Base-by-base conservation (phyloP, 306 rosid genomes). In the Cicer judaicum region DNA sequence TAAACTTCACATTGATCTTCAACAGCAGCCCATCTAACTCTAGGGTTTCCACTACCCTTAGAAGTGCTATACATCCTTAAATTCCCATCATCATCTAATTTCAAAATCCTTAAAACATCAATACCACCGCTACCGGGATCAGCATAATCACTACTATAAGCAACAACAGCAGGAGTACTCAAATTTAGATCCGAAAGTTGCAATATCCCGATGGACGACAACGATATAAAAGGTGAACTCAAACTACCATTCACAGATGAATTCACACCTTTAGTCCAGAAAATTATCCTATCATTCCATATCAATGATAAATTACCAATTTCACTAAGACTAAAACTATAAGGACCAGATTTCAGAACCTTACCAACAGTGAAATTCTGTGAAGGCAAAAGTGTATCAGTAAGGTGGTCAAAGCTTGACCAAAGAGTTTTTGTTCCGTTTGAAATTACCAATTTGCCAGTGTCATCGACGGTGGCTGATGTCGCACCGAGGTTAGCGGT, bases 341-440 rank as follows among this genome's bases (percentile, higher is more conserved):
- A 65, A 65, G 14, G 7, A 18, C 54, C 71, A 18, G 71, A 65
- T 43, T 65, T 18, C 39, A 65, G 21, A 65, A 11, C 7, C 71
- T 43, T 65, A 65, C 71, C 71, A 65, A 65, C 71, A 10, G 2
- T 65, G 5, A 65, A 65, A 43, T 65, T 65, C 71, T 65, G 71
- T 43, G 71, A 65, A 43, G 71, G 71, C 18, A 65, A 65, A 65
- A 65, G 71, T 16, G 71, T 65, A 44, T 65, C 71, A 3, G 71
- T 65, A 7, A 43, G 40, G 18, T 65, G 71, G 11, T 65, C 71
- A 65, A 65, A 43, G 18, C 71, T 65, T 2, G 71, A 65, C 71
- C 71, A 65, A 65, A 65, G 3, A 0, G 19, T 16, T 1, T 0
- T 11, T 0, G 53, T 43, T 2, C 18, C 16, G 6, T 65, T 43